Conservation (phyloP, 495 filamentous ascomycete species). For the Penicillium parvum region DNA sequence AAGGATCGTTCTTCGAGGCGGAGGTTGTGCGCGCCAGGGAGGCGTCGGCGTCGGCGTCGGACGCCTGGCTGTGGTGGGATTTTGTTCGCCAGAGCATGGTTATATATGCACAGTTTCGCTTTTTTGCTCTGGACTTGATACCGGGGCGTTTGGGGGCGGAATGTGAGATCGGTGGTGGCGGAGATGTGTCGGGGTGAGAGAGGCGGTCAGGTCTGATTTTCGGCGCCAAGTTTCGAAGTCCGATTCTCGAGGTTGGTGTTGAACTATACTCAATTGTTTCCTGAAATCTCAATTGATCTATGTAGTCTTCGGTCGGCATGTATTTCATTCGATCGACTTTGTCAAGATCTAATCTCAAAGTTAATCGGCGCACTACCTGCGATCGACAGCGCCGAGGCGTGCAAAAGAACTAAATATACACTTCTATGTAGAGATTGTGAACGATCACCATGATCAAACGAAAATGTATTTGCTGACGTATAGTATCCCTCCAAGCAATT, state of each 20-base stretch:
- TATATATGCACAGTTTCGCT: no score
- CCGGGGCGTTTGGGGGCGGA: background rate
- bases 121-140: constrained; percentile 1
- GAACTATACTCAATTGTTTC: no score
- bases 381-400: constrained; percentile 1
- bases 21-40: constrained; percentile 21
- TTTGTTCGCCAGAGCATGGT: constrained; percentile 40
- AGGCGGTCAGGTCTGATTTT: constrained; percentile 11
- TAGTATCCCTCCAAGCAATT: no score
- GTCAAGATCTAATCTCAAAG: background rate
- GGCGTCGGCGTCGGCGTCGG: constrained; percentile 23
- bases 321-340: background rate
- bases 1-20: constrained; percentile 36
- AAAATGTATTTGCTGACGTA: no score
- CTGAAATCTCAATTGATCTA: background rate
- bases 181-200: constrained; percentile 3
- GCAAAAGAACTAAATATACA: no score
- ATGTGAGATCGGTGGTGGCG: constrained; percentile 1
- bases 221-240: background rate
- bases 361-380: constrained; percentile 1
- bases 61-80: constrained; percentile 28
- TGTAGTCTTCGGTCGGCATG: background rate
- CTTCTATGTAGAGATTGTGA: no score
- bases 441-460: no score
- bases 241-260: no score